A percentile compares a stretch with the other conserved stretches of the same genome.
Evolutionary conservation across 257 asterid species (phyloP).

Genomic region (Rehmannia glutinosa): DNA sequence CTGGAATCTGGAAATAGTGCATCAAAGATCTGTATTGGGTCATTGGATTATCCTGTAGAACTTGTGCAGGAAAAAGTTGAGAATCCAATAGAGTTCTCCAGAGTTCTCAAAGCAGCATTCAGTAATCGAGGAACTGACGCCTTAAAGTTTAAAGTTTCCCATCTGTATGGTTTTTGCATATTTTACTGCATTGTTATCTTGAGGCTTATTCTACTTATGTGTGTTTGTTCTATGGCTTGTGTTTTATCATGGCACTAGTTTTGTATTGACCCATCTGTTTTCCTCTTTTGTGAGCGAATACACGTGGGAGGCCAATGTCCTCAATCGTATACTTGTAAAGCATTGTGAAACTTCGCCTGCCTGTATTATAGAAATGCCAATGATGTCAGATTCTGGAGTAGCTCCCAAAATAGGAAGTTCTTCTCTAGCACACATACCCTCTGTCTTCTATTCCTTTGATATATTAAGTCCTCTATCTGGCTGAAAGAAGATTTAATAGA

Average conservation of each 20-base stretch:
- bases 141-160: slow-evolving; percentile 66
- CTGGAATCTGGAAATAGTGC: slow-evolving; percentile 55
- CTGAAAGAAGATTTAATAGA: neutral
- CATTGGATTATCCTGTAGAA: slow-evolving; percentile 53
- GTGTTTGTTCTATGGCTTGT: slow-evolving; percentile 5
- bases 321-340: slow-evolving; percentile 6
- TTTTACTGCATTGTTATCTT: slow-evolving; percentile 15
- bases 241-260: neutral
- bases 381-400: neutral
- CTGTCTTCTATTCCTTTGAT: neutral
- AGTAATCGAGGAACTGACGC: slow-evolving; percentile 70
- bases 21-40: slow-evolving; percentile 57
- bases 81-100: slow-evolving; percentile 84
- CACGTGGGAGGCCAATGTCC: slow-evolving; percentile 13
- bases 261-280: neutral
- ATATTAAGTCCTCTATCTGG: neutral
- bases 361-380: neutral
- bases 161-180: slow-evolving; percentile 67
- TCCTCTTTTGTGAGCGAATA: neutral
- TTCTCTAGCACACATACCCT: neutral
- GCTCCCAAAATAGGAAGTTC: slow-evolving; percentile 9
- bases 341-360: neutral
- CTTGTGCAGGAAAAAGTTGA: slow-evolving; percentile 83
- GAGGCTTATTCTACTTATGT: slow-evolving; percentile 17
- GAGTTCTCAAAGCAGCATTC: slow-evolving; percentile 76